Evolutionary conservation across 306 rosid genomes (phyloP), one percentile per base, ranked within the genome.

Genomic region (Luffa aegyptiaca): DNA sequence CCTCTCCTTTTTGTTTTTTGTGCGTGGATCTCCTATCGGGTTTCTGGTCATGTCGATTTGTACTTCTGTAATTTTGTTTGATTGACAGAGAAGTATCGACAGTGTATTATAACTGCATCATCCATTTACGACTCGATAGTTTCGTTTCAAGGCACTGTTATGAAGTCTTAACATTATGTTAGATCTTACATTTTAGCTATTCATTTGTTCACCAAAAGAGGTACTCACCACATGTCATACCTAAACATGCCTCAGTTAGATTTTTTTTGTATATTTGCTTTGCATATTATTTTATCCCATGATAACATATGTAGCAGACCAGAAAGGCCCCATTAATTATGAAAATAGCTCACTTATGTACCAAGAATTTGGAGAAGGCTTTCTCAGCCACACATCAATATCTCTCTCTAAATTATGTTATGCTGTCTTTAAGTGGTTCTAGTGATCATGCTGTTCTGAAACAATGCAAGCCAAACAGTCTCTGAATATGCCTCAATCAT

Each of bases 381-480:
- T 48, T 48, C 59, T 72, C 44, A 48, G 77, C 77, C 77, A 48
- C 77, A 72, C 21, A 7, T 18, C 4, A 44, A 0, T 69, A 1
- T 69, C 55, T 69, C 36, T 71, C 39, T 71, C 55, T 26, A 46
- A 72, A 70, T 70, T 70, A 70, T 70, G 55, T 11, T n/a, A 45
- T 70, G 76, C 21, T 44, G 55, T 70, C 56, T 44, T 42, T 9
- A 70, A 44, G 55, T 44, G 76, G 33, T 45, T 70, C 51, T n/a
- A 44, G 35, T 45, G 56, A 70, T 69, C 53, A 69, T 69, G 55
- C 75, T 41, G 35, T 69, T 69, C 37, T 41, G 36, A 44, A 18
- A 70, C 37, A 70, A 70, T 9, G 76, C 76, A 70, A 70, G 4
- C 76, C 76, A 70, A 70, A 62, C 55, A 70, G 76, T 44, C 55